Evolutionary conservation across 1,139 yeast species (phyloP).

Genomic region (Nakaseomyces glabratus): DNA sequence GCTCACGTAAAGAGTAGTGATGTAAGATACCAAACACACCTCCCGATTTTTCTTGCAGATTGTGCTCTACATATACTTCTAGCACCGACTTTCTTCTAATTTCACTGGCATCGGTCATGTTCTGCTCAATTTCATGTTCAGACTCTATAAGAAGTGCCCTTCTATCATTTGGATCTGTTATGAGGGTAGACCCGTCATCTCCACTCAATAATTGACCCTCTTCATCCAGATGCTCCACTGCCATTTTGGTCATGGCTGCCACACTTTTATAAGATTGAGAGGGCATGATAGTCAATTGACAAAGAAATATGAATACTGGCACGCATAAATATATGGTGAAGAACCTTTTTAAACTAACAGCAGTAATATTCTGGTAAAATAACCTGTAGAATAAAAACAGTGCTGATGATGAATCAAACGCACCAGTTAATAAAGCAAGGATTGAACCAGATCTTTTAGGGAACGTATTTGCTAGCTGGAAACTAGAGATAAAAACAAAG

Average conservation of each 20-base stretch:
- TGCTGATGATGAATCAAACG: conserved; percentile 72
- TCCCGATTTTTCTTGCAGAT: conserved; percentile 47
- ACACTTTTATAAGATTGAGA: conserved; percentile 56
- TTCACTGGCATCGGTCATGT: conserved; percentile 7
- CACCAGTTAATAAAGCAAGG: conserved; percentile 65
- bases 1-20: conserved; percentile 50
- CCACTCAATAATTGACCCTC: conserved; percentile 31
- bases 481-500: conserved; percentile 68
- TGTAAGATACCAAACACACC: conserved; percentile 86
- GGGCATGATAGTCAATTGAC: conserved; percentile 78
- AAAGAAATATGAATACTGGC: conserved; percentile 62
- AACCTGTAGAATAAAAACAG: conserved; percentile 60
- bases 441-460: conserved; percentile 64
- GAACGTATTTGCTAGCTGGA: conserved; percentile 66
- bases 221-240: conserved; percentile 64
- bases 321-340: conserved; percentile 59
- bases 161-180: conserved; percentile 16
- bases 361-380: conserved; percentile 41
- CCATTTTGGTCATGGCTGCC: conserved; percentile 49
- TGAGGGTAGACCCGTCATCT: conserved; percentile 27
- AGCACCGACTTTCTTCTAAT: conserved; percentile 40
- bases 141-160: conserved; percentile 26
- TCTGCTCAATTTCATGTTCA: conserved; percentile 10
- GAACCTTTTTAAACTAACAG: conserved; percentile 42
- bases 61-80: conserved; percentile 53